These are phyloP conservation scores for Fremontodendron californicum DNA, from an alignment of 345 rosid genomes.

Conservation along the genomic window DNA sequence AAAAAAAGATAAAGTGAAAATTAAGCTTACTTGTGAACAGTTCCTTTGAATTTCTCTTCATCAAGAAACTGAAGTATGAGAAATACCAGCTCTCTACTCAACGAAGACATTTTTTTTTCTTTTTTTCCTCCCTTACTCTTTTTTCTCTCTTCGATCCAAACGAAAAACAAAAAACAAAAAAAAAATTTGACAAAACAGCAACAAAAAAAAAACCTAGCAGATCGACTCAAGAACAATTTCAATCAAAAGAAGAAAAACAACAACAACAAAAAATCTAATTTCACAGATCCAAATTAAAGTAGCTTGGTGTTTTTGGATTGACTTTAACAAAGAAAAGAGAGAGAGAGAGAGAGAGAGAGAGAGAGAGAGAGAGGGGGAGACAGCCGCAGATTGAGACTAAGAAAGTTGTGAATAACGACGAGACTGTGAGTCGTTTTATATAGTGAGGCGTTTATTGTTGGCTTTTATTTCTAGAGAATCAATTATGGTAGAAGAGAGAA, in stretches of 20 bases:
- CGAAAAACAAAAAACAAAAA: not conserved
- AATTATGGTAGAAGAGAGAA: too few species aligned
- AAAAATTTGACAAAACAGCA: not conserved
- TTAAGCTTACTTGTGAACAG: conserved; percentile 12
- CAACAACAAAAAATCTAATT: not conserved
- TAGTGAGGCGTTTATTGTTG: not conserved
- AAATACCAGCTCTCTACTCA: conserved; percentile 17
- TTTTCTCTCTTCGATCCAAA: not conserved
- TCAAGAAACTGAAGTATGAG: conserved; percentile 22
- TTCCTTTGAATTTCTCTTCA: conserved; percentile 16
- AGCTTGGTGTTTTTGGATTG: not conserved
- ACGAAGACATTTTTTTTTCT: not conserved
- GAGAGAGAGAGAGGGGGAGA: not conserved
- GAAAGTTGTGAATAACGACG: not conserved
- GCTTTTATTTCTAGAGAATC: not conserved
- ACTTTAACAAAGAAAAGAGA: not conserved
- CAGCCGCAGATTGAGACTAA: not conserved
- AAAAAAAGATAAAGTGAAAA: not conserved
- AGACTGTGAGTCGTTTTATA: not conserved
- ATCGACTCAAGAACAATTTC: not conserved
- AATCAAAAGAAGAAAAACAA: not conserved
- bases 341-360: not conserved
- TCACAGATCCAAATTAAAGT: not conserved
- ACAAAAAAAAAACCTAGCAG: not conserved
- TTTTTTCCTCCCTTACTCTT: not conserved